Evolutionary conservation across 495 filamentous ascomycete species (phyloP).

Genomic region (Lasiosphaeria hispida): DNA sequence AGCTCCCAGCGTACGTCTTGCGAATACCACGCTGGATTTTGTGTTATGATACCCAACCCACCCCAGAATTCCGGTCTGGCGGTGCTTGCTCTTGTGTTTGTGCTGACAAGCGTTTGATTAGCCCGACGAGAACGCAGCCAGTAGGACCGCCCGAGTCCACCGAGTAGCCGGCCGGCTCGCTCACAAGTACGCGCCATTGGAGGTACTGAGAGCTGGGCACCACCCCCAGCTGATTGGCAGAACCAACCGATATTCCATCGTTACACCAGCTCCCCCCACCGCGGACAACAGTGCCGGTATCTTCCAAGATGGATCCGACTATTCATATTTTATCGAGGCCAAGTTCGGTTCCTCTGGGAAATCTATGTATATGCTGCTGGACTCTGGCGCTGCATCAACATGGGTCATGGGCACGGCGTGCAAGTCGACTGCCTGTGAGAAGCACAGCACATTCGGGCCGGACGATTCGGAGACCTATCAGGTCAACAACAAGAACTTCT

Average conservation of each 20-base stretch:
- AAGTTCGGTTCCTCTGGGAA: conserved; percentile 62
- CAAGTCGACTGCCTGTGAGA: conserved; percentile 55
- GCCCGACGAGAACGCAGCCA: conserved; percentile 11
- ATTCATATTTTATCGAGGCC: conserved; percentile 72
- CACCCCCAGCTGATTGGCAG: conserved; percentile 27
- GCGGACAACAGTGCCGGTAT: conserved; percentile 59
- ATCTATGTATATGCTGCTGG: conserved; percentile 69
- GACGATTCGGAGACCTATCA: conserved; percentile 57
- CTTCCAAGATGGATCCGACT: conserved; percentile 73
- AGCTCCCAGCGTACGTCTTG: conserved; percentile 18
- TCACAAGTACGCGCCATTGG: conserved; percentile 20
- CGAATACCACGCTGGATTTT: neutral
- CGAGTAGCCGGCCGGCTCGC: conserved; percentile 18
- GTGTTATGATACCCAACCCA: too few relatives aligned
- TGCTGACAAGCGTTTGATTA: conserved; percentile 14
- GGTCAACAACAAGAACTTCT: conserved; percentile 47
- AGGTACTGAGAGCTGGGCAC: neutral
- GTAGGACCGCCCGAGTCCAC: conserved; percentile 15
- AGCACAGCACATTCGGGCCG: conserved; percentile 65
- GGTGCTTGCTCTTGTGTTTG: neutral
- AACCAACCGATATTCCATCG: conserved; percentile 55
- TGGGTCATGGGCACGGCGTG: conserved; percentile 76
- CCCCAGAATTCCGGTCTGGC: neutral
- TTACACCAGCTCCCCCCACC: conserved; percentile 52
- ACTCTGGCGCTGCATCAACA: conserved; percentile 73